Conservation (phyloP, 2,329 filamentous ascomycete species). For the Bipolaris oryzae region DNA sequence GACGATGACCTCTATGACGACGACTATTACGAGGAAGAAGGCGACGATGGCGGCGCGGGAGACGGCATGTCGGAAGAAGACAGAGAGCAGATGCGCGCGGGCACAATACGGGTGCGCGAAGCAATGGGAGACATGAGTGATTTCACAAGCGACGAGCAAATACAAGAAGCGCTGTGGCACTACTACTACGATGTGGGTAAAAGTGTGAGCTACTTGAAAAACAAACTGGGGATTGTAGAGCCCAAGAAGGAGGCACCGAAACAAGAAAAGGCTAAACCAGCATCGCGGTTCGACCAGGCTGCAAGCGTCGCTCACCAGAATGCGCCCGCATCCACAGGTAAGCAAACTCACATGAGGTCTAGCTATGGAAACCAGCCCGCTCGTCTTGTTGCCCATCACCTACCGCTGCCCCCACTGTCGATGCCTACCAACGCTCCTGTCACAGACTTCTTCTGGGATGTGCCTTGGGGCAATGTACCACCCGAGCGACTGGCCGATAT, state of each 20-base stretch:
- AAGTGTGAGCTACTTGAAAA: conserved; percentile 78
- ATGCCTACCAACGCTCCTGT: conserved; percentile 25
- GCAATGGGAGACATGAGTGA: conserved; percentile 66
- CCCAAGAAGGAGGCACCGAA: conserved; percentile 40
- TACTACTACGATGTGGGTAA: conserved; percentile 95
- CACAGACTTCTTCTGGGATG: conserved; percentile 75
- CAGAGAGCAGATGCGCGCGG: conserved; percentile 64
- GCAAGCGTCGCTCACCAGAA: conserved; percentile 47
- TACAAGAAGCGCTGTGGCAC: conserved; percentile 90
- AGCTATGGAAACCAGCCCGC: conserved; percentile 21
- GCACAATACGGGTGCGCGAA: conserved; percentile 69
- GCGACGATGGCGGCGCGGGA: conserved; percentile 33
- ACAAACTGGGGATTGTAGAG: conserved; percentile 50
- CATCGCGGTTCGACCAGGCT: conserved; percentile 53
- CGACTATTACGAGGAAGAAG: conserved; percentile 47
- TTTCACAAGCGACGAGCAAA: conserved; percentile 69
- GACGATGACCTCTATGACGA: conserved; percentile 61
- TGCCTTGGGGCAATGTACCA: conserved; percentile 82
- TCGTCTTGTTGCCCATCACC: conserved; percentile 21
- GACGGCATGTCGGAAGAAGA: conserved; percentile 38
- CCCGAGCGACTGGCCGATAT: conserved; percentile 65
- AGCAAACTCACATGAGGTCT: conserved; percentile 42
- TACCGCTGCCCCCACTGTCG: conserved; percentile 42
- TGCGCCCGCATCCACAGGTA: conserved; percentile 53
- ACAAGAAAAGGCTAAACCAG: conserved; percentile 46